phyloP scores from a whole-genome alignment of 2,329 filamentous ascomycete genomes.

The Cercospora janseana region DNA sequence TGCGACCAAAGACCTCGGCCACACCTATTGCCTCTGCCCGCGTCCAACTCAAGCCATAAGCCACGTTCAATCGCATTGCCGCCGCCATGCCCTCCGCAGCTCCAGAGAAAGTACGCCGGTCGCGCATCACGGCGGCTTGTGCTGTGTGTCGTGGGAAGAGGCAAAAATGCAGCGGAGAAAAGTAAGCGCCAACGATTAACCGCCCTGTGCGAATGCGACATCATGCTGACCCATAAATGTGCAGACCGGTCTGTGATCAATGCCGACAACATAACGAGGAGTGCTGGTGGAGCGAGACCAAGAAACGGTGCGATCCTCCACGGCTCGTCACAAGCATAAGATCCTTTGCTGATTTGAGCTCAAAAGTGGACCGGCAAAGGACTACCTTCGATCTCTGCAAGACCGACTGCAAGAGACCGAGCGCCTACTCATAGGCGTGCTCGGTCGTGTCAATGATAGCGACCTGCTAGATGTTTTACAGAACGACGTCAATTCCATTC shows the following conservation, averaged over 20 bases:
- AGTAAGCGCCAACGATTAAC: conserved; percentile 10
- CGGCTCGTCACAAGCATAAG: background rate
- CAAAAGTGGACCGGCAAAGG: conserved; percentile 28
- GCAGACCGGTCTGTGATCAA: conserved; percentile 27
- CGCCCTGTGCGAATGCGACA: background rate
- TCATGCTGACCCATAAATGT: background rate
- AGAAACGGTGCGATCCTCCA: conserved; percentile 20
- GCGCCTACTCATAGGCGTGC: conserved; percentile 18
- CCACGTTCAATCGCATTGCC: background rate
- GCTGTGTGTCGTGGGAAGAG: conserved; percentile 27
- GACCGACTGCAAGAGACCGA: conserved; percentile 28
- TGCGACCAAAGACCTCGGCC: background rate
- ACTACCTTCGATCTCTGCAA: conserved; percentile 27
- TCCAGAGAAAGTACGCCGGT: conserved; percentile 23
- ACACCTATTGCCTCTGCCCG: background rate
- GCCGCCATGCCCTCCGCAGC: conserved; percentile 18
- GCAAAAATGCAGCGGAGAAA: conserved; percentile 28
- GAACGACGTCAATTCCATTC: conserved; percentile 4
- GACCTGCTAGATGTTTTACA: conserved; percentile 17
- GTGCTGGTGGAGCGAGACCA: conserved; percentile 30
- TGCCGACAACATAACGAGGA: conserved; percentile 28
- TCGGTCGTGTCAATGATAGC: conserved; percentile 19
- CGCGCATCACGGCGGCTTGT: conserved; percentile 28
- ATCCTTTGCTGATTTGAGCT: background rate
- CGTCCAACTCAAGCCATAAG: background rate